A percentile compares a stretch with the other conserved stretches of the same genome.
These are phyloP conservation scores for Mallotus nudiflorus DNA, from an alignment of 345 rosid species.

Conservation along the genomic window DNA sequence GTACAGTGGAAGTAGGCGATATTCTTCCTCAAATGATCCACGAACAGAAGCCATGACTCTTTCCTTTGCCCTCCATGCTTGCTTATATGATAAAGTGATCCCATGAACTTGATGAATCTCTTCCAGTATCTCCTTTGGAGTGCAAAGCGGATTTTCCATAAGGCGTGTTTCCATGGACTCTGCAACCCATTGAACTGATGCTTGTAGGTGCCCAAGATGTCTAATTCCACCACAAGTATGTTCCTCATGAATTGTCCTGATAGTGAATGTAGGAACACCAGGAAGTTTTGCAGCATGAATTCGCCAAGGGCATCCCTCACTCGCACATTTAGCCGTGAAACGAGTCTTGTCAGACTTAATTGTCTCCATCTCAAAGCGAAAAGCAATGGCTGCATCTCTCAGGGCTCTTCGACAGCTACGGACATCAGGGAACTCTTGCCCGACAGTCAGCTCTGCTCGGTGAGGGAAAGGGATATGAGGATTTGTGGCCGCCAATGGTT, in stretches of 20 bases:
- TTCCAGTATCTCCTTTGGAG: slow-evolving; percentile 94
- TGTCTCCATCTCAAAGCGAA: slow-evolving; percentile 93
- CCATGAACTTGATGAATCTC: slow-evolving; percentile 91
- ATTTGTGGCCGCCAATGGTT: slow-evolving; percentile 35
- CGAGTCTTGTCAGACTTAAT: slow-evolving; percentile 95
- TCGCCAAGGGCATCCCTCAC: slow-evolving; percentile 95
- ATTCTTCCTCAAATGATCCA: slow-evolving; percentile 25
- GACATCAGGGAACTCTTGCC: slow-evolving; percentile 93
- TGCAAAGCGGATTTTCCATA: slow-evolving; percentile 81
- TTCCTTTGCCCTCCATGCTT: slow-evolving; percentile 98
- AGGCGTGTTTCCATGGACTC: slow-evolving; percentile 78
- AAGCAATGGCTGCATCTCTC: slow-evolving; percentile 90
- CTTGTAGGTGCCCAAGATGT: slow-evolving; percentile 97
- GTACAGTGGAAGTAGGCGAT: slow-evolving; percentile 22
- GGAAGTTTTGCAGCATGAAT: slow-evolving; percentile 97
- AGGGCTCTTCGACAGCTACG: slow-evolving; percentile 89
- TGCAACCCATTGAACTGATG: slow-evolving; percentile 98
- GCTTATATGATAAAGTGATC: slow-evolving; percentile 88
- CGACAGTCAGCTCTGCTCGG: slow-evolving; percentile 59
- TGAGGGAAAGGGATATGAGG: slow-evolving; percentile 56
- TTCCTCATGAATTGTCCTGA: slow-evolving; percentile 73
- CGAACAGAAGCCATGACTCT: slow-evolving; percentile 22
- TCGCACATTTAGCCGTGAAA: slow-evolving; percentile 92
- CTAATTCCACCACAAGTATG: slow-evolving; percentile 84
- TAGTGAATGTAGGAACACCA: slow-evolving; percentile 92